Evolutionary conservation across 768 basidiomycete species (phyloP), one percentile per base, ranked within the genome.

Genomic region (Agrocybe chaxingu): DNA sequence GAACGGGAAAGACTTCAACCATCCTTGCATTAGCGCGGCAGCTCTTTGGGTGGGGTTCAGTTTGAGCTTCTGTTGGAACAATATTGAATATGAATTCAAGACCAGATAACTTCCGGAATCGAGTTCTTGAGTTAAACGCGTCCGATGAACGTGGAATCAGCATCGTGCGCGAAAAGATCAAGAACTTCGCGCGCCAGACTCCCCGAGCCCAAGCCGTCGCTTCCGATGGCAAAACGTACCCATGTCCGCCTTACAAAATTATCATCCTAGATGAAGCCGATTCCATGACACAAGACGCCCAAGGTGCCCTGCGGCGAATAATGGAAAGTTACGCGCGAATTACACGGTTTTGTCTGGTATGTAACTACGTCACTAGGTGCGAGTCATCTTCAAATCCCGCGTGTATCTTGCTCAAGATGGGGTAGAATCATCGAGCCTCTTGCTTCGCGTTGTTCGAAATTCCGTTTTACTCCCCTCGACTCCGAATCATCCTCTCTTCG

Each of bases 241-340:
- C 95, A 39, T 96, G 91, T 65, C 97, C 97, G 10, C 97, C 97
- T 0, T 99, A 92, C 76, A 99, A 99, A 66, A 96, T 99, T 56
- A 88, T 99, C 63, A 98, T 99, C 55, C 81, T 99, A 19, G 97
- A 99, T 61, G 97, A 99, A 70, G 97, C 97, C 16, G 97, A 99
- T 67, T 96, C 93, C 4, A 99, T 99, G 97, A 99, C 97, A 4
- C 96, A 98, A 70, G 97, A 99, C 64, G 97, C 97, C 4, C 97
- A 99, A 66, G 94, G 89, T 32, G 97, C 97, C 0, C 74, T 99
- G 36, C 79, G 97, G 37, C 82, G 97, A n/a, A 98, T 98, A 65
- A 99, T 99, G 97, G 97, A 99, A 69, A 95, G 85, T n/a, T 94
- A 98, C 62, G 92, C 92, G 12, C 81, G 89, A 49, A 98, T 98